Conservation (phyloP, 148 eudicot species). For the Diospyros lotus region DNA sequence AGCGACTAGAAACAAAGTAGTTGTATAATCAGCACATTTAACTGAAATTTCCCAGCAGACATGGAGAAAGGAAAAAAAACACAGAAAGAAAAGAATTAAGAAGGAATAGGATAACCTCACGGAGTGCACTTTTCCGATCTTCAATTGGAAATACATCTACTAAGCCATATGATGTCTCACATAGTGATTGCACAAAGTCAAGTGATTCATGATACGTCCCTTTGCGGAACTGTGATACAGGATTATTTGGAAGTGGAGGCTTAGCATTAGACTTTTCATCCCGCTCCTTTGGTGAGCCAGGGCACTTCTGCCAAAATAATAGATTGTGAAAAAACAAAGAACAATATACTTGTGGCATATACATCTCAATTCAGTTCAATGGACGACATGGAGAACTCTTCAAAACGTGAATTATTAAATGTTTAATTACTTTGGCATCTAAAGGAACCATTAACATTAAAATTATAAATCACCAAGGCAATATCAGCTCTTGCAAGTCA, state of each 20-base stretch:
- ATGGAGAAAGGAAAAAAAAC: neutral
- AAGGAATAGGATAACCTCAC: conserved; percentile 56
- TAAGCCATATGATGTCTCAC: conserved; percentile 96
- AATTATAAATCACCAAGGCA: neutral
- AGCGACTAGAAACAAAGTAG: conserved; percentile 70
- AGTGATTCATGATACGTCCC: conserved; percentile 94
- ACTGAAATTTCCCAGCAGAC: neutral
- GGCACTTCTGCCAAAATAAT: conserved; percentile 46
- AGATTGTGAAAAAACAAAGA: conserved; percentile 18
- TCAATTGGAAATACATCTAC: conserved; percentile 92
- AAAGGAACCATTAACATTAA: neutral
- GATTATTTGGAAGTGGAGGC: conserved; percentile 85
- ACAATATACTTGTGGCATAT: neutral
- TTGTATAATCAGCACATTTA: conserved; percentile 14
- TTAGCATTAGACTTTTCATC: conserved; percentile 54
- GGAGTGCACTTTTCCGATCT: conserved; percentile 90
- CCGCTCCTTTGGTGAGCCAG: conserved; percentile 57
- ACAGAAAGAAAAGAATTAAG: neutral
- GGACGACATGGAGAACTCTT: neutral
- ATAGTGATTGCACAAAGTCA: conserved; percentile 85
- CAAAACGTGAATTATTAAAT: neutral
- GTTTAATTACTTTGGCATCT: neutral
- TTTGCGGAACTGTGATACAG: conserved; percentile 73
- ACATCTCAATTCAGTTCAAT: neutral
- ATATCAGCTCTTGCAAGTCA: conserved; percentile 2